Evolutionary conservation across 2,329 filamentous ascomycete species (phyloP).

Genomic region (Zarea fungicola): DNA sequence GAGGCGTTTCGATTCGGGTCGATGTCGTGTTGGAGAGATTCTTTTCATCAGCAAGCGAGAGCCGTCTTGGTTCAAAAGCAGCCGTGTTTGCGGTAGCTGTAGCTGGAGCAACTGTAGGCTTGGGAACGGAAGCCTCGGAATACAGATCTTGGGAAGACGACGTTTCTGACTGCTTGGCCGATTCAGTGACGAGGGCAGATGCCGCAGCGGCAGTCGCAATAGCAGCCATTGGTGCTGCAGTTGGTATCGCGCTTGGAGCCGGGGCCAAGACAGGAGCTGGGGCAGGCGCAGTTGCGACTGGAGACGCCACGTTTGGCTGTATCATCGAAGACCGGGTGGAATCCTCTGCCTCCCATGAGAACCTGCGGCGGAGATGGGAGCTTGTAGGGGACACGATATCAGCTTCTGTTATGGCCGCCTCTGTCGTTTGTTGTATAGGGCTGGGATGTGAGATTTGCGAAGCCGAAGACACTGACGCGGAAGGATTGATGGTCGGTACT

Average conservation of each 20-base stretch:
- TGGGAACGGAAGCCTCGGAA: background rate
- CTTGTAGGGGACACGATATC: background rate
- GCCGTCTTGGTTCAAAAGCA: conserved; percentile 21
- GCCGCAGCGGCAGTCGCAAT: background rate
- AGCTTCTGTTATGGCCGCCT: background rate
- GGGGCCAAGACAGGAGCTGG: background rate
- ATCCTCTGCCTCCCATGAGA: conserved; percentile 33
- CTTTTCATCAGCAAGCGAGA: conserved; percentile 43
- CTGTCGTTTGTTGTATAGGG: background rate
- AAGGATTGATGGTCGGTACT: background rate
- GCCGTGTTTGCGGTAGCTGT: background rate
- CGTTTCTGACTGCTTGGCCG: background rate
- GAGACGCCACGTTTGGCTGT: background rate
- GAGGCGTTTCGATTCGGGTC: conserved; percentile 29
- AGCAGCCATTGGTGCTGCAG: background rate
- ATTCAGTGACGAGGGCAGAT: conserved; percentile 12
- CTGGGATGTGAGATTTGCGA: background rate
- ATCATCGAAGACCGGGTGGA: background rate
- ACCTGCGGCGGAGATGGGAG: conserved; percentile 23
- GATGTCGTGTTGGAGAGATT: conserved; percentile 30
- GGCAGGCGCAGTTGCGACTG: background rate
- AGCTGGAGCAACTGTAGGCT: background rate
- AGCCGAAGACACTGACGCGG: background rate
- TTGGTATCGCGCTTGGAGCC: background rate
- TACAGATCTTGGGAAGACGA: conserved; percentile 12